Conservation (phyloP, 202 grass and related monocot genomes). For the Carex arenaria region DNA sequence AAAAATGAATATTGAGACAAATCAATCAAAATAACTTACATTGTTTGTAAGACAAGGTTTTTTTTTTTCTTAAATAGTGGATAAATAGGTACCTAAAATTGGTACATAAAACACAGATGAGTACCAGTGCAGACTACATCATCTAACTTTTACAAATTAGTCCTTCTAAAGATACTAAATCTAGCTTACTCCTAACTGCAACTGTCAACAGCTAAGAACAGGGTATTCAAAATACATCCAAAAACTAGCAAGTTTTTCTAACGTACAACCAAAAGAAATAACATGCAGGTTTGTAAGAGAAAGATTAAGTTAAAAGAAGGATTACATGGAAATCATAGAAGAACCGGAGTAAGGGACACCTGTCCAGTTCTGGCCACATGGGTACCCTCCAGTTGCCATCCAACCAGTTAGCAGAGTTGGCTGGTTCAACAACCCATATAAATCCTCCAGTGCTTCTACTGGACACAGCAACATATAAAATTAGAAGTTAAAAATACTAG, state of each 20-base stretch:
- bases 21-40: slow-evolving; percentile 3
- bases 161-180: too few species aligned
- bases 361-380: slow-evolving; percentile 51
- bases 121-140: too few species aligned
- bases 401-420: slow-evolving; percentile 55
- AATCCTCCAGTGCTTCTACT: slow-evolving; percentile 49
- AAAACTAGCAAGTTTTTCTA: too few species aligned
- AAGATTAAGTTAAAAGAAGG: slow-evolving; percentile 4
- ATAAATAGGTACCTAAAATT: too few species aligned
- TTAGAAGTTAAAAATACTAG: background rate
- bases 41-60: background rate
- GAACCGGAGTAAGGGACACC: slow-evolving; percentile 59
- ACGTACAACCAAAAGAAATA: too few species aligned
- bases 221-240: too few species aligned
- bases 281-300: too few species aligned
- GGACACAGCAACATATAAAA: background rate
- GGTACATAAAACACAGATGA: too few species aligned
- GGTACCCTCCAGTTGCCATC: slow-evolving; percentile 54
- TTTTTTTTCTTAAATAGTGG: too few species aligned
- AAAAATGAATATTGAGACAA: slow-evolving; percentile 7
- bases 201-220: too few species aligned
- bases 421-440: slow-evolving; percentile 48
- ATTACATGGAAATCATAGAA: slow-evolving; percentile 61
- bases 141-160: too few species aligned
- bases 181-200: too few species aligned